Conservation (phyloP, 2,329 filamentous ascomycete species). For the Chrysosporium queenslandicum region DNA sequence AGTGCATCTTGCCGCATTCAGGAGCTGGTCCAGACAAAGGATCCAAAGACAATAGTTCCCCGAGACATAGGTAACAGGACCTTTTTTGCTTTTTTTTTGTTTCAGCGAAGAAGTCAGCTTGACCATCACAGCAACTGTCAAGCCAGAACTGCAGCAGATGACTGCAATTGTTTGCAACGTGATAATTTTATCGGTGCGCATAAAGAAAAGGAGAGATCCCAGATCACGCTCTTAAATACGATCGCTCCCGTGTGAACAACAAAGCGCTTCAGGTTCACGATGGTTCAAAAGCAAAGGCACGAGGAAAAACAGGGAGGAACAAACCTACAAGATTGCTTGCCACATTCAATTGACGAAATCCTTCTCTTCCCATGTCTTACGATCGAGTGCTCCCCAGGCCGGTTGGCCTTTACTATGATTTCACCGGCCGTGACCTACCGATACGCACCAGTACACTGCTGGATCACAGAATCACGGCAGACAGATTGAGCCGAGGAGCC, state of each 20-base stretch:
- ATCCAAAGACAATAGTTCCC: constrained; percentile 23
- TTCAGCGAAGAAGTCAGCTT: constrained; percentile 1
- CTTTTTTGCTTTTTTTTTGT: constrained; percentile 6
- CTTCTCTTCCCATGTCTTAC: constrained; percentile 34
- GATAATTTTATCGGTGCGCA: constrained; percentile 8
- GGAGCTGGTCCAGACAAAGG: constrained; percentile 25
- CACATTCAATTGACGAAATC: not conserved
- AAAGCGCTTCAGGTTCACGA: constrained; percentile 6
- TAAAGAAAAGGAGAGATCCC: constrained; percentile 17
- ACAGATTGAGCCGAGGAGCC: constrained; percentile 17
- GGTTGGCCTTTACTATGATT: constrained; percentile 34
- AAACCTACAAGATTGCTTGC: not conserved
- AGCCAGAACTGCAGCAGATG: constrained; percentile 12
- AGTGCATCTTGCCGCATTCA: constrained; percentile 26
- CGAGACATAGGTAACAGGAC: constrained; percentile 4
- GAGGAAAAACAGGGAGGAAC: not conserved
- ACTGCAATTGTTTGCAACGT: constrained; percentile 20
- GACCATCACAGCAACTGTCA: not conserved
- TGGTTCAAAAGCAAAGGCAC: constrained; percentile 5
- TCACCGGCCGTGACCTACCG: constrained; percentile 25
- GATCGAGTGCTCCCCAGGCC: constrained; percentile 40
- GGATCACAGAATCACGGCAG: constrained; percentile 37
- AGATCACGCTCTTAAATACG: constrained; percentile 7
- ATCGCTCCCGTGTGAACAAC: constrained; percentile 1
- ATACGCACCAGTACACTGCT: constrained; percentile 30